phyloP scores from a whole-genome alignment of 2,329 filamentous ascomycete genomes.

The Didymella glomerata region DNA sequence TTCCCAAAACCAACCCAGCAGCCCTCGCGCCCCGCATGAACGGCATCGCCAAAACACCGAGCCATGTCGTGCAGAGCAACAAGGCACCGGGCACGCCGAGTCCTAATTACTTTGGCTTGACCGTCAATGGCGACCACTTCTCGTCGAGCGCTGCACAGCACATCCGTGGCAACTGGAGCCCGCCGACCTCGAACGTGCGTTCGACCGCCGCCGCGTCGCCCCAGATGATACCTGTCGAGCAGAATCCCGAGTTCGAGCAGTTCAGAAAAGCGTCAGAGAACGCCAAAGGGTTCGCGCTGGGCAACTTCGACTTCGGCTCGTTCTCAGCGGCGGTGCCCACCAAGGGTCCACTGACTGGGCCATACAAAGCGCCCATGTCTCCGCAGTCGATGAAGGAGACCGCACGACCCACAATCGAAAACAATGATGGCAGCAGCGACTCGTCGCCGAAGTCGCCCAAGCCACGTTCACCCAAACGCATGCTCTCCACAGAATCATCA shows the following conservation, averaged over 20 bases:
- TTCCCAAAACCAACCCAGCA: conserved; percentile 33
- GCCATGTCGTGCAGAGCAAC: conserved; percentile 34
- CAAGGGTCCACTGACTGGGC: conserved; percentile 25
- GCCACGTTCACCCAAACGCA: conserved; percentile 58
- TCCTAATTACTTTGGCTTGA: conserved; percentile 87
- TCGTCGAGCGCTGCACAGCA: conserved; percentile 68
- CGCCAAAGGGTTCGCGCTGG: conserved; percentile 58
- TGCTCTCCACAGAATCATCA: conserved; percentile 56
- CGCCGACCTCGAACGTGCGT: conserved; percentile 73
- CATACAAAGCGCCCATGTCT: conserved; percentile 40
- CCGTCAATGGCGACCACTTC: conserved; percentile 67
- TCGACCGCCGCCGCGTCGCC: conserved; percentile 75
- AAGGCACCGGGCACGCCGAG: conserved; percentile 60
- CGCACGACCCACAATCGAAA: conserved; percentile 28
- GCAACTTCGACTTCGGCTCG: conserved; percentile 54
- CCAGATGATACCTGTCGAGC: conserved; percentile 73
- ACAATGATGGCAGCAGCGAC: conserved; percentile 28
- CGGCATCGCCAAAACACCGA: conserved; percentile 46
- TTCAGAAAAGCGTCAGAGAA: conserved; percentile 75
- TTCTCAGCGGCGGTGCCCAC: conserved; percentile 39
- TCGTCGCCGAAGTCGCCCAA: conserved; percentile 29
- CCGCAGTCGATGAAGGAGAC: conserved; percentile 46
- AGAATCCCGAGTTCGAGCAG: conserved; percentile 82
- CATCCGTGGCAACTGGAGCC: conserved; percentile 77
- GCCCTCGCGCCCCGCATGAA: conserved; percentile 46